Conservation (phyloP, 108 stramenopile species). For the Fistulifera solaris region DNA sequence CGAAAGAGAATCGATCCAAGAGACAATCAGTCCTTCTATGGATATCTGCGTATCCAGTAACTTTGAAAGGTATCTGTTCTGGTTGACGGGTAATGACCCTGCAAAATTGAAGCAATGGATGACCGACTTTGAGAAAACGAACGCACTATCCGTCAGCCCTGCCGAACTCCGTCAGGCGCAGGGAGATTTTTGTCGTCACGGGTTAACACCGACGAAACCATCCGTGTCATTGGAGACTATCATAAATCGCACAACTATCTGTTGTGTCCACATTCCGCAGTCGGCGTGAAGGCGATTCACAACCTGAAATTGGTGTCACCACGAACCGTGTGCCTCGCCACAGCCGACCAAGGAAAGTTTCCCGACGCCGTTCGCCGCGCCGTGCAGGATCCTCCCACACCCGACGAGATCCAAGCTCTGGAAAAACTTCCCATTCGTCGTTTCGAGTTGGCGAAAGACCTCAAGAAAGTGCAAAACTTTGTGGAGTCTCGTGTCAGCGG, state of each 20-base stretch:
- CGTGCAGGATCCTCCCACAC: conserved; percentile 61
- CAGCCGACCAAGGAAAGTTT: conserved; percentile 97
- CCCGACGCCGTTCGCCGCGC: conserved; percentile 78
- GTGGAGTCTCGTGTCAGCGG: conserved; percentile 33
- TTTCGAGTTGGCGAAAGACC: conserved; percentile 69
- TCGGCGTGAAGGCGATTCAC: conserved; percentile 86
- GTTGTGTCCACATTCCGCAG: conserved; percentile 95
- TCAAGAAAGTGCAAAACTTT: conserved; percentile 68
- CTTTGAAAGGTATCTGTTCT: conserved; percentile 96
- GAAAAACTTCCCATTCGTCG: conserved; percentile 56
- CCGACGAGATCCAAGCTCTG: conserved; percentile 58
- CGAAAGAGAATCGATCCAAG: conserved; percentile 70
- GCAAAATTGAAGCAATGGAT: conserved; percentile 81
- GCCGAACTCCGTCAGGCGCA: conserved; percentile 72
- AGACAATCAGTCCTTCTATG: conserved; percentile 94
- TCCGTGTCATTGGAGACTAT: conserved; percentile 75
- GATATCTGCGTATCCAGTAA: conserved; percentile 98
- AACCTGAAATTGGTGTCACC: conserved; percentile 44
- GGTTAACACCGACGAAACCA: conserved; percentile 73
- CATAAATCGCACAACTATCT: conserved; percentile 81
- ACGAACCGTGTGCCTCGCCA: conserved; percentile 84
- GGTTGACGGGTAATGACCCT: conserved; percentile 85
- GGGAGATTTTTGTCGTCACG: conserved; percentile 82
- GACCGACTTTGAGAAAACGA: conserved; percentile 85
- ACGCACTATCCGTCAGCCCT: conserved; percentile 77